Percentiles rank a stretch among this genome's conserved stretches.
phyloP scores from a whole-genome alignment of 1,284 basidiomycete genomes.

The Meira miltonrushii region DNA sequence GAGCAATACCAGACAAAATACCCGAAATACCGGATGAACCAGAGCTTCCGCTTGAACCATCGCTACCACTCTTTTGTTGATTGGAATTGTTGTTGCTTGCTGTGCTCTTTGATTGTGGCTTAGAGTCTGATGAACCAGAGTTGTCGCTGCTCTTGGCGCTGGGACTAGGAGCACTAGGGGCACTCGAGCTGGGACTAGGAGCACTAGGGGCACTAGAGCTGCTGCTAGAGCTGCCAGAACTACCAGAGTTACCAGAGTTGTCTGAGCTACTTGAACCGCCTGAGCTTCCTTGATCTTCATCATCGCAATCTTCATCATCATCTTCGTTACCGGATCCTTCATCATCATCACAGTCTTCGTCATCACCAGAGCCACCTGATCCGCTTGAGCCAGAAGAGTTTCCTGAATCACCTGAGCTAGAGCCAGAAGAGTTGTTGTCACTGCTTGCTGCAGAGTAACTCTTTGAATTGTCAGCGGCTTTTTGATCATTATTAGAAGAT shows the following conservation, averaged over 20 bases:
- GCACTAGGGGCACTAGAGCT: constrained; percentile 6
- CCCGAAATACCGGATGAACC: no score
- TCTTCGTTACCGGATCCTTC: neutral
- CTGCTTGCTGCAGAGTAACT: neutral
- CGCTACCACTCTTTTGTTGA: no score
- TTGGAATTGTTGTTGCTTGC: no score
- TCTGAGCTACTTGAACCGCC: constrained; percentile 10
- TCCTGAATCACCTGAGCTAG: neutral
- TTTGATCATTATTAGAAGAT: neutral
- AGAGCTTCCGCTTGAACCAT: no score
- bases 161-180: constrained; percentile 4
- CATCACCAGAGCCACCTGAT: constrained; percentile 18
- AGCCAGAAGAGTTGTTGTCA: neutral
- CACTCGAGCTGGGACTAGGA: neutral
- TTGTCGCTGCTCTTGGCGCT: constrained; percentile 12
- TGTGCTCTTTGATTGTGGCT: no score
- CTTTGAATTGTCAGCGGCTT: neutral
- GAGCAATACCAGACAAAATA: no score
- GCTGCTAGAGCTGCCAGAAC: constrained; percentile 7
- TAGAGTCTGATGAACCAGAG: constrained; percentile 26
- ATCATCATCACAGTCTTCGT: constrained; percentile 11
- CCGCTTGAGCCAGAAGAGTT: constrained; percentile 9
- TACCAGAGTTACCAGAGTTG: constrained; percentile 11
- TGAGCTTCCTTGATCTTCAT: no score
- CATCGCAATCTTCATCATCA: constrained; percentile 17